Conservation (phyloP, 345 rosid genomes). For the Bruguiera parviflora region DNA sequence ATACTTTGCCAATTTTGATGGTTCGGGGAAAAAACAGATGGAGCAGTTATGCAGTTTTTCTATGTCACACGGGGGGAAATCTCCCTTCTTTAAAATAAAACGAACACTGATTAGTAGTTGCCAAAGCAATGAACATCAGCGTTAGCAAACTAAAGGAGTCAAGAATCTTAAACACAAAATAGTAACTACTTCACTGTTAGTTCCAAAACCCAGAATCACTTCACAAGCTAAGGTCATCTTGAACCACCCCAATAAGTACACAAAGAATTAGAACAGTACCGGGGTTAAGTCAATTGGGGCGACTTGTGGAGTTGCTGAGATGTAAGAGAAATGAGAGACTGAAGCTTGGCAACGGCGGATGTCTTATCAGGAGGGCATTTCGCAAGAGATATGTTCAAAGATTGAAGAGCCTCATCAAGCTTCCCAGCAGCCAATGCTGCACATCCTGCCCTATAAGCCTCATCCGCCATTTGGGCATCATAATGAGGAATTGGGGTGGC, state of each 20-base stretch:
- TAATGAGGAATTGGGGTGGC: constrained; percentile 23
- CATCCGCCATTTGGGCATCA: constrained; percentile 51
- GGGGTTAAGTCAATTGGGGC: not conserved
- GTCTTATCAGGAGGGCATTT: constrained; percentile 47
- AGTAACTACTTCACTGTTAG: no score
- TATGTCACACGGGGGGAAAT: no score
- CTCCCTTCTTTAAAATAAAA: no score
- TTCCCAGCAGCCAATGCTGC: constrained; percentile 57
- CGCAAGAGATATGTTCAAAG: constrained; percentile 41
- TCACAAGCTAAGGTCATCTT: no score
- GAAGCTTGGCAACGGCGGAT: constrained; percentile 66
- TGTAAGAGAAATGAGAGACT: constrained; percentile 42
- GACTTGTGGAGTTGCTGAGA: constrained; percentile 35
- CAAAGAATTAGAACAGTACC: not conserved
- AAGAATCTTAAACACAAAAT: no score
- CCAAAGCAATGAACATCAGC: no score
- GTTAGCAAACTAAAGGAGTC: no score
- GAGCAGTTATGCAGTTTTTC: no score
- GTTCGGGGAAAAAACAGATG: no score
- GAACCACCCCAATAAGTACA: not conserved
- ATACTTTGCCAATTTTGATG: no score
- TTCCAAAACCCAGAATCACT: no score
- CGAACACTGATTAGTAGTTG: no score
- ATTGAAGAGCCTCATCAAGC: constrained; percentile 63
- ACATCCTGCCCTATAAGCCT: constrained; percentile 62